phyloP scores from a whole-genome alignment of 352 stramenopile species.

The Achlya hypogyna region DNA sequence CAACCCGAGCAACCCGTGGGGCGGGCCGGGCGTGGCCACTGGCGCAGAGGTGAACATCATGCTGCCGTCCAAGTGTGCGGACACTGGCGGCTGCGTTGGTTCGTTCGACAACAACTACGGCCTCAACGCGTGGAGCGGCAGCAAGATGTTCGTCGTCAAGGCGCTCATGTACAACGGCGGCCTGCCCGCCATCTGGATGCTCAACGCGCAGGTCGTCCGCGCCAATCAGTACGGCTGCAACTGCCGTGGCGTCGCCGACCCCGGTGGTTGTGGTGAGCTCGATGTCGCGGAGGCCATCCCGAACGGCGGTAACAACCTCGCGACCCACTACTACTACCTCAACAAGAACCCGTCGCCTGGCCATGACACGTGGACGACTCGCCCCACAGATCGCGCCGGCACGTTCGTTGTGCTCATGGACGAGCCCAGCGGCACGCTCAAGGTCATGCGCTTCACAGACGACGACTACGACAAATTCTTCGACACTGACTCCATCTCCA shows the following conservation, averaged over 20 bases:
- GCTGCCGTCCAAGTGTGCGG: conserved; percentile 48
- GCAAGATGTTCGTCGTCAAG: conserved; percentile 69
- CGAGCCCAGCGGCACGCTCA: conserved; percentile 43
- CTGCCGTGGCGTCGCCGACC: conserved; percentile 54
- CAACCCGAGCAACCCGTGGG: conserved; percentile 37
- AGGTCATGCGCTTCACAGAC: conserved; percentile 44
- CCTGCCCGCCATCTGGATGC: conserved; percentile 67
- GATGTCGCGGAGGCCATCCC: conserved; percentile 67
- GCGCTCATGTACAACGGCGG: conserved; percentile 40
- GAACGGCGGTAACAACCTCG: conserved; percentile 45
- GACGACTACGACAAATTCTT: conserved; percentile 57
- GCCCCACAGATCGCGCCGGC: conserved; percentile 32
- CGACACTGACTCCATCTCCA: conserved; percentile 17
- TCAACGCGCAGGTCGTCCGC: conserved; percentile 58
- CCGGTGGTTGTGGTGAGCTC: conserved; percentile 62
- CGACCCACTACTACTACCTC: conserved; percentile 80
- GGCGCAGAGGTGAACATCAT: conserved; percentile 73
- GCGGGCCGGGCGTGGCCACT: conserved; percentile 37
- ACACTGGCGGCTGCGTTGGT: conserved; percentile 41
- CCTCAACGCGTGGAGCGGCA: conserved; percentile 60
- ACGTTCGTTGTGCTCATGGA: conserved; percentile 74
- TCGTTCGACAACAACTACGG: conserved; percentile 54
- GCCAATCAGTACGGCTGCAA: conserved; percentile 76
- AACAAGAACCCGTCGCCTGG: conserved; percentile 41
- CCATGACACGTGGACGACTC: conserved; percentile 51